Conservation (phyloP, 225 moss, liverwort and hornwort species). For the Pleurozium schreberi region DNA sequence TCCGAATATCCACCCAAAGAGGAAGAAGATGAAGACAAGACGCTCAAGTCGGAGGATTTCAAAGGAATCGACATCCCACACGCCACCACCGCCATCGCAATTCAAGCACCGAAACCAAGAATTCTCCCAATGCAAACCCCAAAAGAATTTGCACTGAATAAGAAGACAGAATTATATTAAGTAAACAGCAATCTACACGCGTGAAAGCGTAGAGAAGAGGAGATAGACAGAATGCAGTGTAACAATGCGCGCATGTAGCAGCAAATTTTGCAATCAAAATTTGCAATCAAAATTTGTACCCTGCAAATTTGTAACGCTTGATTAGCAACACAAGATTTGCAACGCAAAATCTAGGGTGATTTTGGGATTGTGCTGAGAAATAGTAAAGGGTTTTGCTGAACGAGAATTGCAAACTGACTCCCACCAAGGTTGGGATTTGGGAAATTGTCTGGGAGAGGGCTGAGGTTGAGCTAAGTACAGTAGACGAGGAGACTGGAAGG, state of each 20-base stretch:
- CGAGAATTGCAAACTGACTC: background rate
- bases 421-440: background rate
- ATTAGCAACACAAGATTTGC: no score
- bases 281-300: background rate
- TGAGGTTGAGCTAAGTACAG: background rate
- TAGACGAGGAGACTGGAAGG: background rate
- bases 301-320: no score
- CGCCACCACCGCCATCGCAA: conserved; percentile 16
- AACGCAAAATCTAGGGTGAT: background rate
- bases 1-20: background rate
- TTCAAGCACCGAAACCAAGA: background rate
- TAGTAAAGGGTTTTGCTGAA: background rate
- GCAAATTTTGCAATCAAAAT: background rate
- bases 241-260: background rate
- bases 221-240: background rate
- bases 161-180: no score
- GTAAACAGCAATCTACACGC: no score
- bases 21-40: background rate
- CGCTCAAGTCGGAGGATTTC: conserved; percentile 15
- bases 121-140: background rate
- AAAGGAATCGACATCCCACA: conserved; percentile 3
- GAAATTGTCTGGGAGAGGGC: background rate
- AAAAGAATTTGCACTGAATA: background rate
- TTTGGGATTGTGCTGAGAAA: background rate
- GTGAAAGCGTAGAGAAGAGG: background rate